Evolutionary conservation across 2,329 filamentous ascomycete species (phyloP), one percentile per base, ranked within the genome.

Genomic region (Neofusicoccum ribis): DNA sequence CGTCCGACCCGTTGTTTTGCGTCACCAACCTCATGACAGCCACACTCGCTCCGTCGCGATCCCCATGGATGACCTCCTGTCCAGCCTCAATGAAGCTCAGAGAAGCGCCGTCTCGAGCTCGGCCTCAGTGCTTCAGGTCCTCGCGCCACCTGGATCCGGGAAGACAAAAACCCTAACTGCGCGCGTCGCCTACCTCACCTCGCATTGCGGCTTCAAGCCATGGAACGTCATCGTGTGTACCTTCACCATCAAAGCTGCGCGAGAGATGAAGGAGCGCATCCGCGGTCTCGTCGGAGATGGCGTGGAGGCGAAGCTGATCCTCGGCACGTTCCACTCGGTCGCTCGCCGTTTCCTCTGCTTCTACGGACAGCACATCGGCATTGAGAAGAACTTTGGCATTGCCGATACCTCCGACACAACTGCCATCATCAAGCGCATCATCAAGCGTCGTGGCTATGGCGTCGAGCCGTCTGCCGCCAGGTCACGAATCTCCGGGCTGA

Each of bases 81-180:
- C 81, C 64, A 87, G 86, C 39, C 82, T 91, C 65, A 91, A 91
- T 77, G 74, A 78, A 51, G 87, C 87, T 8, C 89, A 91, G 74
- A 82, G 80, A 69, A 82, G 82, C 54, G 89, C 89, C 1, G 89
- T 91, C 31, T 86, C 87, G 7, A 89, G 86, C 5, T 80, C 83
- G 3, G 84, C 87, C 9, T 79, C 84, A 12, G 82, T 88, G 2
- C 73, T 89, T 2, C 86, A 89, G 72, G 85, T 88, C 3, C 83
- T 88, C 37, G 86, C 86, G 6, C 85, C 86, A 60, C 87, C 88
- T 27, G 88, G 88, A 39, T 89, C 87, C 67, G 94, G 95, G 20
- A 98, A 99, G 79, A 99, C 94, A 14, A 96, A 97, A 77, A 98
- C 95, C 0, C 84, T 99, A 63, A 97, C 93, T 0, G 92, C 93